Base-by-base conservation (phyloP, 768 basidiomycete species). In the Termitomyces sp. region DNA sequence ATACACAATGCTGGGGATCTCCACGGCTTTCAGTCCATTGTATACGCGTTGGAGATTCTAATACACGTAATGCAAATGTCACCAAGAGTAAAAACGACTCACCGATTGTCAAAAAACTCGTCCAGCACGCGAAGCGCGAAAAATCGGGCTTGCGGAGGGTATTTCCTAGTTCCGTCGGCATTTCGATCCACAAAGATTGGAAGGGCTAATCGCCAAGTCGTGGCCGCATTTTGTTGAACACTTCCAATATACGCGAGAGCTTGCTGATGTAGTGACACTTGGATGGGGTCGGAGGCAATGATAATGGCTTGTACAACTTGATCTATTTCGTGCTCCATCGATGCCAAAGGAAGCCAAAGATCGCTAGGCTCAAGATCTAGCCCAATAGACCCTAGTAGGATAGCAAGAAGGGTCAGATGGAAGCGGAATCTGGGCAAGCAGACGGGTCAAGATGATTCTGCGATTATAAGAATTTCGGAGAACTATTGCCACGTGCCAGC, bases 31-130 rank as follows among this genome's bases (percentile, higher is more conserved):
- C 1, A 28, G n/a, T 3, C 21, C 15, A 12, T 37, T 8, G n/a
- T 21, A 52, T 35, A 40, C 54, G 30, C 54, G 40, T 31, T n/a
- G 42, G 37, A 50, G 33, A 8, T 21, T 15, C 1, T 15, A 17
- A 31, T 44, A 21, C 53, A 37, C 31, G 38, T 48, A 33, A 44
- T 11, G 19, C 26, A 38, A 67, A 38, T 47, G 35, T 59, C 43
- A 55, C 58, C 53, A 19, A 54, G 19, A 55, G 23, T 46, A 35
- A 23, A 37, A 30, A 23, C 50, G 31, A 75, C 89, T 77, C 70
- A 91, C 91, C 86, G 79, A 70, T 85, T 85, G 63, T 91, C 91
- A 60, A 93, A 77, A 66, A 89, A 91, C 50, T 92, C 88, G 58
- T 92, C 89, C 59, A 93, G 65, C 57, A 94, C 81, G 53, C 89